Base-by-base conservation (phyloP, 163 green algal genomes). In the Chloroidium sp. region DNA sequence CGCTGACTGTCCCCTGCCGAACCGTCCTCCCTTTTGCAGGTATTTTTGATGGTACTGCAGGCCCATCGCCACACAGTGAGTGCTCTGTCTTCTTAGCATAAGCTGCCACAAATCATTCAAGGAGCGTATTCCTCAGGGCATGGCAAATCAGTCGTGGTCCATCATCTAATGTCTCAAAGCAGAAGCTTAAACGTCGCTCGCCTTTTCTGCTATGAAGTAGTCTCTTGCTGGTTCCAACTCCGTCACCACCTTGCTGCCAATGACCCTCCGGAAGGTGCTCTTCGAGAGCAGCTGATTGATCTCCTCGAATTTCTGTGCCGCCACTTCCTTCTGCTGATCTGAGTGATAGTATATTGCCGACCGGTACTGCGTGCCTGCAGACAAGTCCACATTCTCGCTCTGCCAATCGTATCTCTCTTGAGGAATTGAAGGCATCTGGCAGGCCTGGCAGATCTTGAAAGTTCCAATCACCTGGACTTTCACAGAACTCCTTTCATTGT, bases 11-110 rank as follows among this genome's bases (percentile, higher is more conserved):
- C 62, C 61, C 58, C 36, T 75, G 0, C 88, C 85, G 69, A 92
- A 90, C n/a, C 93, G 87, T 0, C 94, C 94, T 8, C 94, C 94
- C 82, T 90, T 94, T 12, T 87, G 81, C 61, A 98, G 84, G 84
- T 97, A 98, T 85, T 95, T 86, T 82, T 94, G 91, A 81, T 95
- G 92, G 75, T 95, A 94, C 2, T 88, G 82, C 83, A 95, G 90
- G 8, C 92, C 93, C 8, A 59, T 13, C 10, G 36, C 36, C 36
- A 36, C 36, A 36, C 36, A 36, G 36, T 72, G 10, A 72, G 10
- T n/a, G 67, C 10, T 10, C 10, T 72, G 67, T 72, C 6, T 10
- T 10, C 6, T 6, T 72, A 72, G 67, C 67, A 72, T 10, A 72
- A 36, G 69, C 69, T 4, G 14, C 3, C 69, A 60, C 14, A 57